Percentiles rank a stretch among this genome's conserved stretches.
These are phyloP conservation scores for Oxalis stricta DNA, from an alignment of 441 rosid genomes.

Conservation along the genomic window DNA sequence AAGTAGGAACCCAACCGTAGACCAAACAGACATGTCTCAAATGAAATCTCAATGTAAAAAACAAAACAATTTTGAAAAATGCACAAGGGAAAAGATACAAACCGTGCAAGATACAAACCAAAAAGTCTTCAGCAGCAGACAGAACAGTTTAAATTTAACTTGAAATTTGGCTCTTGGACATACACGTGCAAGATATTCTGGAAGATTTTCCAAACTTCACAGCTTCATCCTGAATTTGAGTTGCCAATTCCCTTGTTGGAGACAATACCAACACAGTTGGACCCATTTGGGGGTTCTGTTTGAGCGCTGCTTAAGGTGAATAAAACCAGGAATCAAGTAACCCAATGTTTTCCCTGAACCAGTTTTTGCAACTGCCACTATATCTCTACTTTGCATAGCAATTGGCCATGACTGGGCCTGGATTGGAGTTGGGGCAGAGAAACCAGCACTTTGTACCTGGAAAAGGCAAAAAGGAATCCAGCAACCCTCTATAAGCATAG, in stretches of 20 bases:
- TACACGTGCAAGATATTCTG: conserved; percentile 49
- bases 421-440: conserved; percentile 92
- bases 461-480: conserved; percentile 56
- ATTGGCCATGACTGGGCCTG: conserved; percentile 99
- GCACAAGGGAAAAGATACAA: no score
- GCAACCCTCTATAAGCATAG: conserved; percentile 38
- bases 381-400: conserved; percentile 82
- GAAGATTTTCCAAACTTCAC: conserved; percentile 86
- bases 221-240: conserved; percentile 93
- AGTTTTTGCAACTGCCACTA: conserved; percentile 95
- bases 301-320: conserved; percentile 66
- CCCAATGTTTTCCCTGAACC: conserved; percentile 99
- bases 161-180: background rate
- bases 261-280: conserved; percentile 91
- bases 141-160: no score
- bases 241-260: conserved; percentile 97
- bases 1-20: no score
- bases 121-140: no score
- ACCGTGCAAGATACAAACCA: no score
- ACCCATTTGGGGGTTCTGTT: conserved; percentile 64
- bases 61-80: no score
- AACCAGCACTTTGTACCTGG: conserved; percentile 89
- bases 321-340: conserved; percentile 75
- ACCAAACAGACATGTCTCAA: no score
- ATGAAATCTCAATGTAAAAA: no score